A percentile compares a stretch with the other conserved stretches of the same genome.
phyloP scores from a whole-genome alignment of 2,329 filamentous ascomycete species.

The Fusarium sp. region DNA sequence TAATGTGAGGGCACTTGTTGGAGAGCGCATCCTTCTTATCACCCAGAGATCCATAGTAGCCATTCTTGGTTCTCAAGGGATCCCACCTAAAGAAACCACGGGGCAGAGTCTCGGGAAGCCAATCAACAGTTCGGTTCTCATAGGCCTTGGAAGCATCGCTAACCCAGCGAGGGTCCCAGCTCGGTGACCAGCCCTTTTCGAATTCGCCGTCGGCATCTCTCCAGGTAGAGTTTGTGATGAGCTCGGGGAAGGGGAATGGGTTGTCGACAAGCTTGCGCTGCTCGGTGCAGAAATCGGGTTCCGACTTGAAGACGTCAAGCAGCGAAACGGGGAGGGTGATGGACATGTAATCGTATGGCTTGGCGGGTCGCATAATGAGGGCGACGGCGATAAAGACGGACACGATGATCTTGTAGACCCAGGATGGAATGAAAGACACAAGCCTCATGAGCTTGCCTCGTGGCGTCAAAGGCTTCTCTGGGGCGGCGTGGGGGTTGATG shows the following conservation, averaged over 20 bases:
- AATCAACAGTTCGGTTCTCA: conserved; percentile 39
- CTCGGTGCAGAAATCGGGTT: conserved; percentile 41
- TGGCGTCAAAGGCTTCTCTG: conserved; percentile 16
- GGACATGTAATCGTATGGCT: conserved; percentile 47
- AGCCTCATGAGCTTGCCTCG: conserved; percentile 18
- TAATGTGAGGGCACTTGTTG: conserved; percentile 29
- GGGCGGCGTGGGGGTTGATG: not conserved
- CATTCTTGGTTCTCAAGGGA: conserved; percentile 37
- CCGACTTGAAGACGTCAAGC: conserved; percentile 42
- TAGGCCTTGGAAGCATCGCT: conserved; percentile 41
- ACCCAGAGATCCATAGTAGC: conserved; percentile 25
- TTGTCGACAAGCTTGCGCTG: conserved; percentile 38
- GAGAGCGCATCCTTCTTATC: conserved; percentile 8
- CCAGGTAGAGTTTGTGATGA: conserved; percentile 42
- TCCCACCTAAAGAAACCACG: conserved; percentile 47
- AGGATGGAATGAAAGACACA: conserved; percentile 17
- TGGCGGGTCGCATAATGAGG: conserved; percentile 41
- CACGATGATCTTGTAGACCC: conserved; percentile 28
- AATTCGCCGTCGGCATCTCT: conserved; percentile 42
- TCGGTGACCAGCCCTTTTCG: conserved; percentile 46
- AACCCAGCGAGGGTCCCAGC: not conserved
- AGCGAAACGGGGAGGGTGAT: conserved; percentile 46
- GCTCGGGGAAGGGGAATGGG: conserved; percentile 45
- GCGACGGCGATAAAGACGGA: conserved; percentile 36
- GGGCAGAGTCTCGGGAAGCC: conserved; percentile 43